Conservation (phyloP, 352 stramenopile genomes). For the Phytophthora vignae region DNA sequence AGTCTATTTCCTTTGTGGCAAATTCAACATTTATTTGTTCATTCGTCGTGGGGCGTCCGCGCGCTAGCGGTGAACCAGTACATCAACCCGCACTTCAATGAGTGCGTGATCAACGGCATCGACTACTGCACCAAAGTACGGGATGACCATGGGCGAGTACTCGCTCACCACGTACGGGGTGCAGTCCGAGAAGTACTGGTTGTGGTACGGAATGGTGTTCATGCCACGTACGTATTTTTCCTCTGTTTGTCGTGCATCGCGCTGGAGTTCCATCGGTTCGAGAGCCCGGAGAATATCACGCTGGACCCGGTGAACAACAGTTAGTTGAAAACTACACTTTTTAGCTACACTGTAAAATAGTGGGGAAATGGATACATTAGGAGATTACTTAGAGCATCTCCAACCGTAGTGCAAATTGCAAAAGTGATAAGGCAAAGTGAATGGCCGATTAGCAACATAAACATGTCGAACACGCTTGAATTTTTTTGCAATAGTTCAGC, state of each 20-base stretch:
- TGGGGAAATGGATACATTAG: too few relatives aligned
- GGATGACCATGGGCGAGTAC: constrained; percentile 34
- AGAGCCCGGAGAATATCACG: constrained; percentile 11
- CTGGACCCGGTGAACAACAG: too few relatives aligned
- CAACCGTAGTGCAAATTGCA: too few relatives aligned
- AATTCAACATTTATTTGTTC: too few relatives aligned
- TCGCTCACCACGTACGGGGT: constrained; percentile 38
- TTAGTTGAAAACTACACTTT: too few relatives aligned
- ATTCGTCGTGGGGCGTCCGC: constrained; percentile 40
- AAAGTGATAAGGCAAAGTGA: too few relatives aligned
- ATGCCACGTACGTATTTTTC: constrained; percentile 31
- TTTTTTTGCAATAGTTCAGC: too few relatives aligned
- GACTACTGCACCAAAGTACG: constrained; percentile 37
- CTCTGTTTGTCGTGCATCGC: constrained; percentile 19
- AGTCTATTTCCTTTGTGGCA: too few relatives aligned
- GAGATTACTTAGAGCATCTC: too few relatives aligned
- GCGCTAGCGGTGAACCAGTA: constrained; percentile 42
- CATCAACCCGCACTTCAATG: constrained; percentile 14
- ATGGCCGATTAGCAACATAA: too few relatives aligned
- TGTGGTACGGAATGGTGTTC: constrained; percentile 34
- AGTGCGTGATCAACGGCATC: constrained; percentile 28
- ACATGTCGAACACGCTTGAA: too few relatives aligned
- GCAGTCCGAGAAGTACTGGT: constrained; percentile 26
- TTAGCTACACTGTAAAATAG: too few relatives aligned
- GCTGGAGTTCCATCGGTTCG: constrained; percentile 20